phyloP scores from a whole-genome alignment of 2,329 filamentous ascomycete genomes.

The Teratosphaeria zuluensis region DNA sequence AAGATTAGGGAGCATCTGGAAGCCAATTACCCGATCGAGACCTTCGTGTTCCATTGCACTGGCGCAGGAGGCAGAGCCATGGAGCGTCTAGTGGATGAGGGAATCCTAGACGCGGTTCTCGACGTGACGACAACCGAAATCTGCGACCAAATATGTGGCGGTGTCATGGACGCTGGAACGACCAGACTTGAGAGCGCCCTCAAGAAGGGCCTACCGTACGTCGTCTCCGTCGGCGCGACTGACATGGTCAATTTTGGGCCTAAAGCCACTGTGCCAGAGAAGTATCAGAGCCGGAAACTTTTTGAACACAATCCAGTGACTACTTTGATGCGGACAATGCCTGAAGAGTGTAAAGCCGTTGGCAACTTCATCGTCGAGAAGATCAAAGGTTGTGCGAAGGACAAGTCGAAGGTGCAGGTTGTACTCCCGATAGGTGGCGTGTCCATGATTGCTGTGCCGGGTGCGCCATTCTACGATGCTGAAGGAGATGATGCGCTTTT shows the following conservation, averaged over 20 bases:
- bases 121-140: conserved; percentile 66
- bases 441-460: conserved; percentile 49
- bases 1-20: conserved; percentile 44
- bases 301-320: conserved; percentile 57
- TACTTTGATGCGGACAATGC: conserved; percentile 55
- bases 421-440: conserved; percentile 52
- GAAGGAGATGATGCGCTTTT: conserved; percentile 41
- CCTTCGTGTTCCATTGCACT: conserved; percentile 61
- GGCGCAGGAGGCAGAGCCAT: conserved; percentile 59
- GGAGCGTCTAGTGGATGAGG: conserved; percentile 53
- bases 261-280: conserved; percentile 44
- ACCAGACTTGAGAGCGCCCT: conserved; percentile 49
- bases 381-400: conserved; percentile 33
- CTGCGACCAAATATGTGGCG: conserved; percentile 53
- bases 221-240: conserved; percentile 41
- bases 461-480: conserved; percentile 44
- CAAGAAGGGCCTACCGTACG: conserved; percentile 47
- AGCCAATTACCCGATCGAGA: conserved; percentile 40
- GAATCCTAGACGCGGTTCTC: conserved; percentile 53
- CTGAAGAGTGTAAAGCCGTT: conserved; percentile 47
- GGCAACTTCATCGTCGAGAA: conserved; percentile 48
- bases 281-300: conserved; percentile 44
- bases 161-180: conserved; percentile 51
- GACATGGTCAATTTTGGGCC: conserved; percentile 59
- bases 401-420: conserved; percentile 40